Evolutionary conservation across 208 protist genomes (phyloP), one percentile per base, ranked within the genome.

Genomic region (Vickermania spadyakhi): DNA sequence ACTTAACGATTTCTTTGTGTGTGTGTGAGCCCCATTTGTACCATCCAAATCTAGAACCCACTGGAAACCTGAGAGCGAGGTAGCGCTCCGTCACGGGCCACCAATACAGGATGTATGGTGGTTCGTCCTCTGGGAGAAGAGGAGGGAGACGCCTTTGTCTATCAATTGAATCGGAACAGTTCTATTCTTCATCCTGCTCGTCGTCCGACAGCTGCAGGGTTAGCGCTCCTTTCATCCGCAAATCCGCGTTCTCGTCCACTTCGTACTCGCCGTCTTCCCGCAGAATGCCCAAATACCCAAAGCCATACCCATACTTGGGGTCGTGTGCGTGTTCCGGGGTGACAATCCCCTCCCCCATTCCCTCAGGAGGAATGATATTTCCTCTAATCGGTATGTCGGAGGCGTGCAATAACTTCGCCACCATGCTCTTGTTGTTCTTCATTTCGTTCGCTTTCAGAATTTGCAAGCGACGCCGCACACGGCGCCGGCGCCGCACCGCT

Each of bases 241-340:
- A 69, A 58, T 92, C 70, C 0, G 68, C 77, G 31, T 56, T 70
- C 52, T 87, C 80, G 18, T 93, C 86, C 22, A 75, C 73, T 28
- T 90, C 81, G 63, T 85, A 90, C 42, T 84, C 76, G 13, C 86
- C 86, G 60, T 86, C 71, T 14, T 81, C 73, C 36, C 74, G 81
- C 0, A 93, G 64, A 2, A 93, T 71, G 29, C 83, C 86, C 14
- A 91, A 66, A 50, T 91, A 93, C 0, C 86, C 86, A 62, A 90
- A 86, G 4, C 86, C 86, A 58, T 86, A 93, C 0, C 86, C 86
- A 58, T 72, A 86, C 11, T 78, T 25, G 3, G 79, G 86, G 28
- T 83, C 73, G 7, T 56, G 57, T 14, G 56, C 14, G 2, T 61
- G 68, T 22, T 58, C 23, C 18, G 31, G 22, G n/a, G n/a, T n/a